Conservation (phyloP, 345 rosid species). For the Gossypium anomalum region DNA sequence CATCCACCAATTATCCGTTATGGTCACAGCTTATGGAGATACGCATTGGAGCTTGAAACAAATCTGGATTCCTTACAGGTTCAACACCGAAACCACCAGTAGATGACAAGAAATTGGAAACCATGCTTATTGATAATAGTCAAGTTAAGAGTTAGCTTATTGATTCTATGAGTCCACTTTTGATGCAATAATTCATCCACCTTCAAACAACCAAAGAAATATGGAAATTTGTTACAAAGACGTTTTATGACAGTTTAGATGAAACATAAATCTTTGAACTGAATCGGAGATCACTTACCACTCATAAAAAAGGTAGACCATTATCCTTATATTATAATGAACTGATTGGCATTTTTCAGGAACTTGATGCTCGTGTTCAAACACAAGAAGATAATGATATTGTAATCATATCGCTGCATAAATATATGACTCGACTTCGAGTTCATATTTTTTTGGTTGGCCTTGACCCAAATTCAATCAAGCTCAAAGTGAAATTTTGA, state of each 20-base stretch:
- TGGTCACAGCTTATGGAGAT: not conserved
- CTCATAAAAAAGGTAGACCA: not conserved
- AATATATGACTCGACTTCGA: conserved; percentile 2
- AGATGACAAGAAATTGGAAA: not conserved
- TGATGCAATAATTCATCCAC: not conserved
- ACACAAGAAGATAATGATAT: not conserved
- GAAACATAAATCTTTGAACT: not conserved
- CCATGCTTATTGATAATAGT: not conserved
- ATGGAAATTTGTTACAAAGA: not conserved
- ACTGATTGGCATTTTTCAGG: not conserved
- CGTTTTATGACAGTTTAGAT: not conserved
- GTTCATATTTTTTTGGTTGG: conserved; percentile 15
- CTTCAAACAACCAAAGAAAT: not conserved
- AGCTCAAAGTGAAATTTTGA: conserved; percentile 5
- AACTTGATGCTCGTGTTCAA: not conserved
- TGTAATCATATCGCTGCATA: not conserved
- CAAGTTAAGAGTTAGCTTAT: conserved; percentile 5
- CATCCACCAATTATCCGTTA: no score
- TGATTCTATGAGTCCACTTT: not conserved
- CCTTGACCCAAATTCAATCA: not conserved
- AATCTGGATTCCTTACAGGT: not conserved
- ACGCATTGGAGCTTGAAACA: not conserved
- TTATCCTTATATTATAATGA: conserved; percentile 5
- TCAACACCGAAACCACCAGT: not conserved
- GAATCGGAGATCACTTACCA: not conserved